Evolutionary conservation across 345 rosid genomes (phyloP).

Genomic region (Populus ilicifolia): DNA sequence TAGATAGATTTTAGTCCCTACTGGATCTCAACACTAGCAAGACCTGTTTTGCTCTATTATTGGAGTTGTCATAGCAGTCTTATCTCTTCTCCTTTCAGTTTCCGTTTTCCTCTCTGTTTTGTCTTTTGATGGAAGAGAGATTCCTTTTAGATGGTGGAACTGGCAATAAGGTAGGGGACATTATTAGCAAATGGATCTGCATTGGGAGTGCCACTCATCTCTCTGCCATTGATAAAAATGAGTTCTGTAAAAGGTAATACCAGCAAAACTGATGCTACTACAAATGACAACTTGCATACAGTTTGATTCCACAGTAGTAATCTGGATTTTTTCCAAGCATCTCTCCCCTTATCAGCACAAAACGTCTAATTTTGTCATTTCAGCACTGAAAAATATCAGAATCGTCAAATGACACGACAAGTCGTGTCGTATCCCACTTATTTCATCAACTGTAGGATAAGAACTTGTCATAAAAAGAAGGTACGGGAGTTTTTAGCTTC

Average conservation of each 20-base stretch:
- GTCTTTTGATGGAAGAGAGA: slow-evolving; percentile 44
- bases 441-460: neutral
- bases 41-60: slow-evolving; percentile 22
- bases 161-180: slow-evolving; percentile 16
- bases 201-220: slow-evolving; percentile 36
- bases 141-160: slow-evolving; percentile 41
- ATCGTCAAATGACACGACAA: neutral
- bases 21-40: slow-evolving; percentile 41
- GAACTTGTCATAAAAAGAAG: neutral
- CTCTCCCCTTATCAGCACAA: neutral
- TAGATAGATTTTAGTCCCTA: neutral
- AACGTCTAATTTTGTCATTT: neutral
- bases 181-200: slow-evolving; percentile 39
- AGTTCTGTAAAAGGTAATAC: neutral
- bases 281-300: neutral
- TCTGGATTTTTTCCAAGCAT: slow-evolving; percentile 7
- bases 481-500: neutral
- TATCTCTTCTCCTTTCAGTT: slow-evolving; percentile 13
- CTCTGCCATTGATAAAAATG: slow-evolving; percentile 4
- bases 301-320: slow-evolving; percentile 7
- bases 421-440: neutral
- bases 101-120: slow-evolving; percentile 36
- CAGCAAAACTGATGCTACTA: neutral
- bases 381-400: neutral
- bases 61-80: slow-evolving; percentile 18